Percentiles rank a stretch among this genome's conserved stretches.
phyloP scores from a whole-genome alignment of 768 basidiomycete species.

The Neoboletus magnificus region DNA sequence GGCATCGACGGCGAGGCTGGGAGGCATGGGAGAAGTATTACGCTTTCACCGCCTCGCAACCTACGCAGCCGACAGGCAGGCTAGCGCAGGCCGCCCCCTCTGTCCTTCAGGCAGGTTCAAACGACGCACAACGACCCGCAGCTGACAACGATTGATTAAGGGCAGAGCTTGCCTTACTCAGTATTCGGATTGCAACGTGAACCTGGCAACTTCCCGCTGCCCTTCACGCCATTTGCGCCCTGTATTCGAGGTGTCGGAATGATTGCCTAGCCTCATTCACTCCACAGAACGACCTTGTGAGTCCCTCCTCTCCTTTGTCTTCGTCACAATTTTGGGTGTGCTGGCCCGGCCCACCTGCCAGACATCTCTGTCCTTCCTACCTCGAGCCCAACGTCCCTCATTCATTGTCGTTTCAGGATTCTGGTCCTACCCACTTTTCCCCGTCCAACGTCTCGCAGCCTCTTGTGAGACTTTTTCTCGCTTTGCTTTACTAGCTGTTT shows the following conservation, averaged over 20 bases:
- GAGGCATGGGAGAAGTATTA: slow-evolving; percentile 4
- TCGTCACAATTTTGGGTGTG: not conserved
- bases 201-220: slow-evolving; percentile 10
- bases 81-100: slow-evolving; percentile 7
- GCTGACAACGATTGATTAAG: slow-evolving; percentile 12
- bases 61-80: slow-evolving; percentile 9
- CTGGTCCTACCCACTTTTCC: not conserved
- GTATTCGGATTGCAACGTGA: slow-evolving; percentile 14
- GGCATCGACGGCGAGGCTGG: slow-evolving; percentile 7
- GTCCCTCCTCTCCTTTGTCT: slow-evolving; percentile 4
- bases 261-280: slow-evolving; percentile 19
- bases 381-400: not conserved
- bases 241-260: slow-evolving; percentile 9
- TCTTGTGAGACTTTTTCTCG: slow-evolving; percentile 3
- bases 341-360: not conserved
- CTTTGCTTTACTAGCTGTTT: slow-evolving; percentile 4
- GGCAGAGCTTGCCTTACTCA: slow-evolving; percentile 16
- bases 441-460: not conserved
- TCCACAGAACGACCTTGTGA: slow-evolving; percentile 16
- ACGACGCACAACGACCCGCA: slow-evolving; percentile 4
- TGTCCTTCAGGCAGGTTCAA: slow-evolving; percentile 1
- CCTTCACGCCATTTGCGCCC: slow-evolving; percentile 21
- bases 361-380: not conserved
- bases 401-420: not conserved
- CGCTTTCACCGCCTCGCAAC: slow-evolving; percentile 4